Evolutionary conservation across 1,284 basidiomycete genomes (phyloP).

Genomic region (Marasmius fiardii): DNA sequence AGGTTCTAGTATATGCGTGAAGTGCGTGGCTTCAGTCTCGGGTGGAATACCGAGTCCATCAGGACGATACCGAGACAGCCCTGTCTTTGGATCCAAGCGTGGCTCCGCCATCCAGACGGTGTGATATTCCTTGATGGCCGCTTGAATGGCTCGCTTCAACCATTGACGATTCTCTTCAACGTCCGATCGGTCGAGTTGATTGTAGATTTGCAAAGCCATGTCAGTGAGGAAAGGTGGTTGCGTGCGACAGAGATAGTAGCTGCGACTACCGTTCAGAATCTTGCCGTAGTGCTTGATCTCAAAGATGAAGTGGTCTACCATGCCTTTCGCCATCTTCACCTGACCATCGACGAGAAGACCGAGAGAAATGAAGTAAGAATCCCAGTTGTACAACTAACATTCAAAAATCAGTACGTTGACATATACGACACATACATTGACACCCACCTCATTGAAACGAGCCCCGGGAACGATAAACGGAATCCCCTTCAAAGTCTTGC

Average conservation of each 20-base stretch:
- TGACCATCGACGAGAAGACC: constrained; percentile 94
- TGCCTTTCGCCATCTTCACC: constrained; percentile 91
- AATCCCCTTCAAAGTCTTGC: constrained; percentile 85
- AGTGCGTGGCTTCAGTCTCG: constrained; percentile 97
- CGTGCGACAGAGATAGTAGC: constrained; percentile 92
- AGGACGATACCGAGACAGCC: constrained; percentile 91
- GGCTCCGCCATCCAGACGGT: constrained; percentile 95
- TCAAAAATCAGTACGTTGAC: constrained; percentile 1
- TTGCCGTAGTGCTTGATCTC: constrained; percentile 98
- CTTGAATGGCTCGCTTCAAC: constrained; percentile 93
- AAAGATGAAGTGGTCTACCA: constrained; percentile 99
- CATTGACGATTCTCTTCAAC: constrained; percentile 82
- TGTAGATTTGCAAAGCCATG: constrained; percentile 97
- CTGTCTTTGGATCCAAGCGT: constrained; percentile 89
- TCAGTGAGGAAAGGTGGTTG: constrained; percentile 99
- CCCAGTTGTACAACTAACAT: constrained; percentile 82
- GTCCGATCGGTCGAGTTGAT: constrained; percentile 87
- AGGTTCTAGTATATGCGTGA: constrained; percentile 95
- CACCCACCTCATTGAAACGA: constrained; percentile 91
- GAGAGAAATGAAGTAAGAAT: constrained; percentile 92
- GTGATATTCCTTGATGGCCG: constrained; percentile 99
- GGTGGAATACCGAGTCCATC: constrained; percentile 96
- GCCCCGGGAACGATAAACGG: constrained; percentile 98
- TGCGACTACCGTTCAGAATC: constrained; percentile 75
- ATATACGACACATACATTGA: constrained; percentile 15